Evolutionary conservation across 768 basidiomycete species (phyloP).

Genomic region (Tephrocybe sp.): DNA sequence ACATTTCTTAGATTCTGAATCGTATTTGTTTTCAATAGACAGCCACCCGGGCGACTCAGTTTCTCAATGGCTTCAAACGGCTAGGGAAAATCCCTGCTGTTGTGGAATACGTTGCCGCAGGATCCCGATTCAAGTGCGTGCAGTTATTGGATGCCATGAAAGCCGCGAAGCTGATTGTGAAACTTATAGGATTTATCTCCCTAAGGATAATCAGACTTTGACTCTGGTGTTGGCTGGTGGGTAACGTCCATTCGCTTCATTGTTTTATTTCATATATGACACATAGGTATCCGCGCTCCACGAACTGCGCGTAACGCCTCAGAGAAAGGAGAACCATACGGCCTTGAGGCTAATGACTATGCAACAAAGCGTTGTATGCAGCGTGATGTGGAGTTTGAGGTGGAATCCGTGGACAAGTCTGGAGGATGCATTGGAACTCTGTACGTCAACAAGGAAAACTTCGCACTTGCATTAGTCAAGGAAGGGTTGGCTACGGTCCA

Average conservation of each 20-base stretch:
- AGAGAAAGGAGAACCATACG: slow-evolving; percentile 90
- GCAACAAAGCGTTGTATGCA: slow-evolving; percentile 84
- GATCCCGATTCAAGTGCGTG: slow-evolving; percentile 89
- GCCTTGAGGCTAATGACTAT: slow-evolving; percentile 79
- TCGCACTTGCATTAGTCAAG: slow-evolving; percentile 74
- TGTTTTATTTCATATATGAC: neutral
- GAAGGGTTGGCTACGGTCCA: slow-evolving; percentile 92
- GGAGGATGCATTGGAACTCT: slow-evolving; percentile 94
- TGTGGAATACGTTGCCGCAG: slow-evolving; percentile 91
- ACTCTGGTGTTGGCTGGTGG: slow-evolving; percentile 88
- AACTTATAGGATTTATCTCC: slow-evolving; percentile 65
- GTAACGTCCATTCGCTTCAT: slow-evolving; percentile 9
- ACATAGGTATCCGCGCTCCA: slow-evolving; percentile 82
- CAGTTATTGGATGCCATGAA: neutral
- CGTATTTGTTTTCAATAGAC: slow-evolving; percentile 37
- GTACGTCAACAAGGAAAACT: slow-evolving; percentile 87
- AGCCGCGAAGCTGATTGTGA: neutral
- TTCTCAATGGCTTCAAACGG: slow-evolving; percentile 90
- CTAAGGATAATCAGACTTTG: slow-evolving; percentile 89
- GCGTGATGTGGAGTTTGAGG: slow-evolving; percentile 90
- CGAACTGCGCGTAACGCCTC: slow-evolving; percentile 75
- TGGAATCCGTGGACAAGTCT: slow-evolving; percentile 88
- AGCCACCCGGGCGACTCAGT: slow-evolving; percentile 74
- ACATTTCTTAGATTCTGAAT: neutral
- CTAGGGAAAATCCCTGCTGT: slow-evolving; percentile 78